Base-by-base conservation (phyloP, 495 filamentous ascomycete genomes). In the Jackrogersella multiformis region DNA sequence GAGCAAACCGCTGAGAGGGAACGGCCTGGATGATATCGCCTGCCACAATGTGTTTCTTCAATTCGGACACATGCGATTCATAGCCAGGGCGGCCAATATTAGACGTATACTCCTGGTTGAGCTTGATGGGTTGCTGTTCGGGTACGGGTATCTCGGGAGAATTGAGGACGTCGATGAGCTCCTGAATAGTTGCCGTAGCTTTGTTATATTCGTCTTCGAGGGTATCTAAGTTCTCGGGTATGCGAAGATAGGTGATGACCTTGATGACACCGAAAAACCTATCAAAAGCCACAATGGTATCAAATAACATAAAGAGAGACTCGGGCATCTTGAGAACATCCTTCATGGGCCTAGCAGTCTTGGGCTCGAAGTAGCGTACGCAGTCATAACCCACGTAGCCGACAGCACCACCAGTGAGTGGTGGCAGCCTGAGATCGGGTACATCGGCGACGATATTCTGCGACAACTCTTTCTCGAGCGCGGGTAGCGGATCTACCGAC, bases 1-100 rank as follows among this genome's bases (percentile, higher is more conserved):
- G 86, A 0, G 93, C 90, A 72, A 97, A 88, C 41, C 95, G 88
- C 78, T 99, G 95, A 24, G 93, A 97, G 1, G 95, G 95, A 1
- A 98, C 95, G 0, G 93, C 91, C 76, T 99, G 95, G 81, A 99
- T 97, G 74, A 99, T 97, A 81, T 97, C 92, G 49, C 95, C 95
- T 46, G 86, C 85, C 68, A 84, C 82, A 68, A 99, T 98, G 81
- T 97, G 94, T 69, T 90, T 78, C 78, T 97, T 97, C 56, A 99
- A 80, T 6, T 73, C 79, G 2, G 80, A 87, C 56, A 99, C 96
- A 71, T 97, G 95, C 21, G 75, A 77, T 76, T 97, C 93, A 77
- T 98, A 99, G 4, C 95, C 95, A 23, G 81, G 80, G 42, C 84
- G 90, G 32, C 95, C 95, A 69, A 97, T 93, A 76, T 99, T 99